A percentile compares a stretch with the other conserved stretches of the same genome.
phyloP scores from a whole-genome alignment of 805 yeast genomes.

The Brettanomyces sp. region DNA sequence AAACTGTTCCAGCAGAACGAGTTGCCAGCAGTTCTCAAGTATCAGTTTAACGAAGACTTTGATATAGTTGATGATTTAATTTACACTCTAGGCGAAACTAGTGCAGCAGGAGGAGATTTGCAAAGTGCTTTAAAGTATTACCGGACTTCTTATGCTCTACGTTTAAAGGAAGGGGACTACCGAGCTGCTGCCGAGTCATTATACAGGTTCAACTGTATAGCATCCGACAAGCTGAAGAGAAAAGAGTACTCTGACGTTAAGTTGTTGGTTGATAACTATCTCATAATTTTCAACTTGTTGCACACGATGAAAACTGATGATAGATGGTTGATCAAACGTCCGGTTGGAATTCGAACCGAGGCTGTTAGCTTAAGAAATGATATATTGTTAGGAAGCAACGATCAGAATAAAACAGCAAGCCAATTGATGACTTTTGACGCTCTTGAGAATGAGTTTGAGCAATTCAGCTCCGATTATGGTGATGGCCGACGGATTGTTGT shows the following conservation, averaged over 20 bases:
- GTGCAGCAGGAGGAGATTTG: conserved; percentile 19
- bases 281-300: conserved; percentile 30
- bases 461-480: neutral
- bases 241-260: conserved; percentile 10
- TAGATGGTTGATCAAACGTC: conserved; percentile 29
- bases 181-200: conserved; percentile 39
- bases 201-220: conserved; percentile 29
- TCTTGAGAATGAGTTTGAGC: conserved; percentile 14
- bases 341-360: conserved; percentile 3
- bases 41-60: conserved; percentile 35
- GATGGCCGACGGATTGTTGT: neutral
- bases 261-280: conserved; percentile 26
- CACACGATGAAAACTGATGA: conserved; percentile 29
- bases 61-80: conserved; percentile 34
- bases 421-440: conserved; percentile 10
- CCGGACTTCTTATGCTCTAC: conserved; percentile 42
- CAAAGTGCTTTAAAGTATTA: conserved; percentile 31
- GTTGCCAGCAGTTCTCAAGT: conserved; percentile 29
- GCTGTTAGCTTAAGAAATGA: no score
- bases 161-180: conserved; percentile 37
- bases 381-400: no score
- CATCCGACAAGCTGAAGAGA: conserved; percentile 4
- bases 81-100: conserved; percentile 20
- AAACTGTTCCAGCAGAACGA: conserved; percentile 30
- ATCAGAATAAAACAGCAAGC: conserved; percentile 2